Evolutionary conservation across 78 protist genomes (phyloP).

Genomic region (Planoprotostelium fungivorum): DNA sequence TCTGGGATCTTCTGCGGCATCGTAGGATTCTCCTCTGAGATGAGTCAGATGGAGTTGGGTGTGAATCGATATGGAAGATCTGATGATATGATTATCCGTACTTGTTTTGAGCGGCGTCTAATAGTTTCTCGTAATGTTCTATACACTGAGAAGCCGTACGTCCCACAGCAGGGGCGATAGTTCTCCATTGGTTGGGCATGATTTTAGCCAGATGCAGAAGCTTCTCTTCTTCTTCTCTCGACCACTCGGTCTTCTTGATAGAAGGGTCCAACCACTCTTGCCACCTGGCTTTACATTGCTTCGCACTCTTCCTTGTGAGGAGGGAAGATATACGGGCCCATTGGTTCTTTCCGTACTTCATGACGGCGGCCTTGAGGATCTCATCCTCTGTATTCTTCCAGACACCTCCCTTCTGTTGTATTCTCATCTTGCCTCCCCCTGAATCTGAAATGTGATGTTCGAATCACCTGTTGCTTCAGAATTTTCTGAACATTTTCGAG

Average conservation of each 20-base stretch:
- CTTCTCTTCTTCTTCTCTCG: slow-evolving; percentile 98
- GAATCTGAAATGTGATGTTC: no score
- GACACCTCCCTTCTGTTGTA: slow-evolving; percentile 89
- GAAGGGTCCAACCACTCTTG: slow-evolving; percentile 98
- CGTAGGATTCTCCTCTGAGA: slow-evolving; percentile 14
- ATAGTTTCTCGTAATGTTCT: slow-evolving; percentile 95
- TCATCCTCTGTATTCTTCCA: slow-evolving; percentile 99
- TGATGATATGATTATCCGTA: background rate
- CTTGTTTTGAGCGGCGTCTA: slow-evolving; percentile 57
- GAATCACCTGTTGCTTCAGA: no score
- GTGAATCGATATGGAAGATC: no score
- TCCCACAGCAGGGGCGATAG: slow-evolving; percentile 97
- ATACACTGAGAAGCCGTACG: slow-evolving; percentile 98
- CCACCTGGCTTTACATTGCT: slow-evolving; percentile 99
- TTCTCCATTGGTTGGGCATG: slow-evolving; percentile 96
- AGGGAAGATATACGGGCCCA: slow-evolving; percentile 96
- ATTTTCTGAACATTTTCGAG: no score
- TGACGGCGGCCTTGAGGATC: slow-evolving; percentile 98
- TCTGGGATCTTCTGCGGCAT: slow-evolving; percentile 86
- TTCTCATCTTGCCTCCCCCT: no score
- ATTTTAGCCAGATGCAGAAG: slow-evolving; percentile 96
- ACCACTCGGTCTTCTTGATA: slow-evolving; percentile 99
- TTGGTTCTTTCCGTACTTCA: slow-evolving; percentile 97
- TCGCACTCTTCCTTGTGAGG: slow-evolving; percentile 93
- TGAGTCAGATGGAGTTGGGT: background rate